A percentile compares a stretch with the other conserved stretches of the same genome.
These are phyloP conservation scores for Cicer bijugum DNA, from an alignment of 306 rosid genomes.

Conservation along the genomic window DNA sequence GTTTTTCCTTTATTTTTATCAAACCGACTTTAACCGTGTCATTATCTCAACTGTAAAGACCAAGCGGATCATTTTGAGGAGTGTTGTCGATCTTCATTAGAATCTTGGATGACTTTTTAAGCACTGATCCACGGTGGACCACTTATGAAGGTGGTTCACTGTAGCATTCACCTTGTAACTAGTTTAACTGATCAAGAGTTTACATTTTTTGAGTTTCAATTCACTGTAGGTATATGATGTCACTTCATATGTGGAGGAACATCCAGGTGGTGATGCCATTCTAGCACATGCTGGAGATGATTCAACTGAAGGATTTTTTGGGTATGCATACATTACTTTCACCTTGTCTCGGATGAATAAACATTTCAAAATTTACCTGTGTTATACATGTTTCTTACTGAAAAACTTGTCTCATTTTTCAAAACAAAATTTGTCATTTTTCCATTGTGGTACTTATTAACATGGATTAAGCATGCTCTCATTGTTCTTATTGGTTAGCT, in stretches of 20 bases:
- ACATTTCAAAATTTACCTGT: constrained; percentile 19
- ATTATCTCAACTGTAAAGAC: too few relatives aligned
- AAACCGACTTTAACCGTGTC: too few relatives aligned
- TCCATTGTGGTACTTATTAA: constrained; percentile 3
- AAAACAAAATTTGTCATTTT: neutral
- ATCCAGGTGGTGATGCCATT: constrained; percentile 99
- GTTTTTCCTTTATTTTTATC: too few relatives aligned
- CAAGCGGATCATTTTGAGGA: too few relatives aligned
- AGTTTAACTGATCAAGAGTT: neutral
- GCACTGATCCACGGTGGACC: too few relatives aligned
- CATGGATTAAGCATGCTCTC: neutral
- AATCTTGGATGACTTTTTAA: too few relatives aligned
- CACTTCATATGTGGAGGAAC: constrained; percentile 92
- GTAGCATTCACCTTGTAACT: too few relatives aligned
- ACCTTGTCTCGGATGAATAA: constrained; percentile 11
- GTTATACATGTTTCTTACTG: neutral
- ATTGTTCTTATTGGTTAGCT: too few relatives aligned
- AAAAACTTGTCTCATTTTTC: constrained; percentile 15
- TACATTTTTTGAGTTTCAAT: constrained; percentile 23
- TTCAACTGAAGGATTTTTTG: constrained; percentile 83
- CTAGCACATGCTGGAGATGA: constrained; percentile 88
- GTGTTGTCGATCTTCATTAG: too few relatives aligned
- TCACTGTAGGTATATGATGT: constrained; percentile 78
- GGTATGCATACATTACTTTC: constrained; percentile 52
- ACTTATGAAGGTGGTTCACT: too few relatives aligned